These are phyloP conservation scores for Pelargonium cotyledonis DNA, from an alignment of 441 rosid genomes.

Conservation along the genomic window DNA sequence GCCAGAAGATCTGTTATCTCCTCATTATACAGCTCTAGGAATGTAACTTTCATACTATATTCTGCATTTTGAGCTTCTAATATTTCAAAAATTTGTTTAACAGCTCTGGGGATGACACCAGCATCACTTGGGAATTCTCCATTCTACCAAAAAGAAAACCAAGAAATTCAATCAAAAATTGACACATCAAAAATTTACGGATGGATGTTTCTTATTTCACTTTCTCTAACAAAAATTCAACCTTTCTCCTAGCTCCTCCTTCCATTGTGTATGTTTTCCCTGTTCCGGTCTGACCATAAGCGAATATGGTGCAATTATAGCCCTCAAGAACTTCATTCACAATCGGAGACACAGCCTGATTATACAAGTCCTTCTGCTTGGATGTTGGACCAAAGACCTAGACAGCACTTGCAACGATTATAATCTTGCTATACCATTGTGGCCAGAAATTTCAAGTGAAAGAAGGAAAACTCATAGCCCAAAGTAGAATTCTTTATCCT, in stretches of 20 bases:
- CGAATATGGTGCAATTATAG: conserved; percentile 96
- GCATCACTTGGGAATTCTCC: conserved; percentile 97
- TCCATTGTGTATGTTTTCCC: conserved; percentile 36
- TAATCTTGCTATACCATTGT: neutral
- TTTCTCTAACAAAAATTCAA: conserved; percentile 12
- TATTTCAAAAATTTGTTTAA: conserved; percentile 83
- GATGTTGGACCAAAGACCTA: conserved; percentile 96
- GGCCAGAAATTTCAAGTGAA: neutral
- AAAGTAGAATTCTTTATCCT: neutral
- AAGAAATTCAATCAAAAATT: neutral
- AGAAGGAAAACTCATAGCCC: neutral
- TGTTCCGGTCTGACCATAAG: conserved; percentile 98
- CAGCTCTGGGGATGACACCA: conserved; percentile 97
- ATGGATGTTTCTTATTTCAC: conserved; percentile 8
- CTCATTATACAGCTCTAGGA: conserved; percentile 94
- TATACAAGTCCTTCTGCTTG: conserved; percentile 74
- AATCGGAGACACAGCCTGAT: conserved; percentile 77
- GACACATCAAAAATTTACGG: neutral
- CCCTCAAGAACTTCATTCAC: conserved; percentile 96
- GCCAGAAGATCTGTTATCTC: conserved; percentile 96
- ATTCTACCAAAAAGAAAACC: conserved; percentile 43
- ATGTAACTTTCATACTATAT: conserved; percentile 95
- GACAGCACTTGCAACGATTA: conserved; percentile 10
- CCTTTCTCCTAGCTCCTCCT: conserved; percentile 96
- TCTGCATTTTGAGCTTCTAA: conserved; percentile 91